phyloP scores from a whole-genome alignment of 768 basidiomycete genomes.

The Trichaptum fuscoviolaceum region DNA sequence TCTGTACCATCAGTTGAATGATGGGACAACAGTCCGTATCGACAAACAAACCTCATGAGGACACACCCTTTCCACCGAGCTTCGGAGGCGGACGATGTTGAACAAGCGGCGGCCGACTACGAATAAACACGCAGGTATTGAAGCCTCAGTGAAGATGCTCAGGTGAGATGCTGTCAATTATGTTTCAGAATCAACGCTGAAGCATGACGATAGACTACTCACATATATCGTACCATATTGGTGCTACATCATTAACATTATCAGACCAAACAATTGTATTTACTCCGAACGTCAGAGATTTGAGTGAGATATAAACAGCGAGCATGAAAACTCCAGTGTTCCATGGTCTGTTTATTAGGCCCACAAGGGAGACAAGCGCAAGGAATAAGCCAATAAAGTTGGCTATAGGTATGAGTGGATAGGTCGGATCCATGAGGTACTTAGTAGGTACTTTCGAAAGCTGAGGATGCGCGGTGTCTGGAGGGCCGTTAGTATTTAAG shows the following conservation, averaged over 20 bases:
- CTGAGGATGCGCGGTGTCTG: too few relatives aligned
- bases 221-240: constrained; percentile 44
- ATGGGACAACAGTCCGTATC: background rate
- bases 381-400: background rate
- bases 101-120: background rate
- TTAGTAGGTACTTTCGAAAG: too few relatives aligned
- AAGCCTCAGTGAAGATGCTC: background rate
- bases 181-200: too few relatives aligned
- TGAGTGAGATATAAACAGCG: constrained; percentile 26
- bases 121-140: background rate
- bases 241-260: constrained; percentile 25
- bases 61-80: background rate
- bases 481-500: too few relatives aligned
- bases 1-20: background rate
- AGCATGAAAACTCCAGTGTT: constrained; percentile 29
- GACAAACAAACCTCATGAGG: background rate
- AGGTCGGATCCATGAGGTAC: background rate
- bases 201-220: too few relatives aligned
- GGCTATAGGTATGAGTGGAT: background rate
- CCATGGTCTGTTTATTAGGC: background rate
- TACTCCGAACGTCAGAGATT: constrained; percentile 23
- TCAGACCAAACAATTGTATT: constrained; percentile 35
- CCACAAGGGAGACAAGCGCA: background rate
- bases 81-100: background rate
- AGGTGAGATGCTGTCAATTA: background rate